These are phyloP conservation scores for Lipomyces starkeyi DNA, from an alignment of 805 yeast species.

Conservation along the genomic window DNA sequence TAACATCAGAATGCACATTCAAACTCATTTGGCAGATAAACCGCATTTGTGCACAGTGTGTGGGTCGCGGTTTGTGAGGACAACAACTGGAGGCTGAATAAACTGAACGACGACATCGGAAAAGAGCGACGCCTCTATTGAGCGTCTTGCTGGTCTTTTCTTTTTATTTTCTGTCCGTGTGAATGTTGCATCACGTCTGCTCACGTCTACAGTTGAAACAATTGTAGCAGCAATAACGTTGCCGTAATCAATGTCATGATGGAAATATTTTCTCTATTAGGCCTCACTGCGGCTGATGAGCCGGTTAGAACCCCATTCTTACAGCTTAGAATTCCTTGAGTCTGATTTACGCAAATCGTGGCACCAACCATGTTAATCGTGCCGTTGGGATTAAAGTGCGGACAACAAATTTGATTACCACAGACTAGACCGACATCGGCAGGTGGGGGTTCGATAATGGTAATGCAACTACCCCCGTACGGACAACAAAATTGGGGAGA, in stretches of 20 bases:
- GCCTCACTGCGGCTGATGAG: neutral
- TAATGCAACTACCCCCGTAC: neutral
- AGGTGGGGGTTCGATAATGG: constrained; percentile 1
- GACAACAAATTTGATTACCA: constrained; percentile 5
- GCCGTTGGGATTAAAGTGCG: constrained; percentile 1
- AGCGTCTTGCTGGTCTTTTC: no score
- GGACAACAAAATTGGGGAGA: constrained; percentile 4
- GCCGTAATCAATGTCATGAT: neutral
- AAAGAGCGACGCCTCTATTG: no score
- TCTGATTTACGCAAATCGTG: neutral
- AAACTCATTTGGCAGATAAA: constrained; percentile 92
- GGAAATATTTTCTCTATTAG: neutral
- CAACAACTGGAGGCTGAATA: no score
- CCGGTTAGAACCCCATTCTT: neutral
- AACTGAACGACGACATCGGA: no score
- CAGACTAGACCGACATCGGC: neutral
- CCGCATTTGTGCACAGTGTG: constrained; percentile 84
- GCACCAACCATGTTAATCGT: neutral
- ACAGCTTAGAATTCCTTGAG: neutral
- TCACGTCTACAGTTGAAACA: neutral
- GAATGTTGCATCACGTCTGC: neutral
- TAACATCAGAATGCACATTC: constrained; percentile 93
- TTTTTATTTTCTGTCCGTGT: no score
- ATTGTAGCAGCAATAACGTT: constrained; percentile 5
- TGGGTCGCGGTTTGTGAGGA: constrained; percentile 84